Base-by-base conservation (phyloP, 1,139 yeast genomes). In the Geotrichum citri-aurantii region DNA sequence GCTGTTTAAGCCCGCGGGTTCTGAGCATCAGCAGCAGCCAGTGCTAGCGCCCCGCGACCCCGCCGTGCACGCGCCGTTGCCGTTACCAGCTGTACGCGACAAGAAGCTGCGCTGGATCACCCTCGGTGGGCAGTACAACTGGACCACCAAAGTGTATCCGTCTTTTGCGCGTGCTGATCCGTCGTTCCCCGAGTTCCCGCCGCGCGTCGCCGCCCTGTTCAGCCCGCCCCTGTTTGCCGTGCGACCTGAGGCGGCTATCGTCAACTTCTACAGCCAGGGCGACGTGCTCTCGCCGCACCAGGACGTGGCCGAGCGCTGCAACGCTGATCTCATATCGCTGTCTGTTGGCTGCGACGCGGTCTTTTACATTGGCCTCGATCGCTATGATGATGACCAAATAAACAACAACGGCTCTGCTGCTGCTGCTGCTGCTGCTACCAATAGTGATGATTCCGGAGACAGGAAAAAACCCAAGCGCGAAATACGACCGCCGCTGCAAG, bases 91-190 rank as follows among this genome's bases (percentile, higher is more conserved):
- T n/a, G 61, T 69, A 19, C 62, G 71, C 23, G 60, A 62, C 50
- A 66, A 66, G 48, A 67, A 70, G 61, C 68, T 77, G 31, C 70
- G 80, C 17, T 77, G 80, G 80, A 74, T 76, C 49, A 77, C 80
- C 0, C 70, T 77, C 4, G 80, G 80, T 1, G 79, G 79, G 5
- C 79, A 77, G 62, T 77, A 77, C 64, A 70, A 77, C 63, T 77
- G 80, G 80, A 75, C 80, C 0, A 64, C 68, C 33, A 77, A 77
- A 56, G 69, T 63, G 37, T 77, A 77, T 59, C 80, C 79, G 2
- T 65, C 76, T 1, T 74, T 73, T 59, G 65, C 62, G 26, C 69
- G 64, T 3, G 73, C 70, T 29, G 59, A 68, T 3, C 63, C 63
- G 1, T 72, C 68, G 19, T 76, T 72, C 63, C 79, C 79, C 0